These are phyloP conservation scores for Penicillium sp. DNA, from an alignment of 2,329 filamentous ascomycete species.

Conservation along the genomic window DNA sequence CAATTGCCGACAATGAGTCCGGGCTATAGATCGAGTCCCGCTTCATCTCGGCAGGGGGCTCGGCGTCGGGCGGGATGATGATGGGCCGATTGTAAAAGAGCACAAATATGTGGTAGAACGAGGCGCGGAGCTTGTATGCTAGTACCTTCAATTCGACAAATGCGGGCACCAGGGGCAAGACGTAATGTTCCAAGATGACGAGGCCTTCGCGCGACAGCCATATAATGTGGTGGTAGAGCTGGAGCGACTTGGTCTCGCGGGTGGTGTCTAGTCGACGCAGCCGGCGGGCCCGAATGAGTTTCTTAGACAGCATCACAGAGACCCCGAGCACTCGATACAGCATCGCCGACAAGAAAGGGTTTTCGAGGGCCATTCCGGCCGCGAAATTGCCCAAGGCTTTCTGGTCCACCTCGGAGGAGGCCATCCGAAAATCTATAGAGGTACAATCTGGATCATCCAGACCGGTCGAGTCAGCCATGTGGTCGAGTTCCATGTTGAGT, in stretches of 20 bases:
- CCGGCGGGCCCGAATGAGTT: slow-evolving; percentile 79
- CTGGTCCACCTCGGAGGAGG: slow-evolving; percentile 94
- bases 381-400: slow-evolving; percentile 93
- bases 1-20: slow-evolving; percentile 43
- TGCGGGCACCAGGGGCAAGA: slow-evolving; percentile 79
- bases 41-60: slow-evolving; percentile 20
- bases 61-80: slow-evolving; percentile 62
- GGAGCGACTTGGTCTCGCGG: slow-evolving; percentile 75
- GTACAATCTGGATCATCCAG: slow-evolving; percentile 33
- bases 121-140: slow-evolving; percentile 86
- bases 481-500: not conserved
- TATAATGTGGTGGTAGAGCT: slow-evolving; percentile 87
- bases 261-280: slow-evolving; percentile 78
- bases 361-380: slow-evolving; percentile 73
- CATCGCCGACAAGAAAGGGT: slow-evolving; percentile 71
- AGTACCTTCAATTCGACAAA: slow-evolving; percentile 85
- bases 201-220: slow-evolving; percentile 94
- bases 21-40: slow-evolving; percentile 38
- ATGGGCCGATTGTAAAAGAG: slow-evolving; percentile 91
- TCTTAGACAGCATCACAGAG: slow-evolving; percentile 82
- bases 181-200: slow-evolving; percentile 79
- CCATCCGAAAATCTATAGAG: slow-evolving; percentile 64
- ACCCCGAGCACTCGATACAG: slow-evolving; percentile 91
- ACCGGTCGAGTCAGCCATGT: slow-evolving; percentile 32
- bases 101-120: slow-evolving; percentile 95